Evolutionary conservation across 2,329 filamentous ascomycete species (phyloP).

Genomic region (Tolypocladium album): DNA sequence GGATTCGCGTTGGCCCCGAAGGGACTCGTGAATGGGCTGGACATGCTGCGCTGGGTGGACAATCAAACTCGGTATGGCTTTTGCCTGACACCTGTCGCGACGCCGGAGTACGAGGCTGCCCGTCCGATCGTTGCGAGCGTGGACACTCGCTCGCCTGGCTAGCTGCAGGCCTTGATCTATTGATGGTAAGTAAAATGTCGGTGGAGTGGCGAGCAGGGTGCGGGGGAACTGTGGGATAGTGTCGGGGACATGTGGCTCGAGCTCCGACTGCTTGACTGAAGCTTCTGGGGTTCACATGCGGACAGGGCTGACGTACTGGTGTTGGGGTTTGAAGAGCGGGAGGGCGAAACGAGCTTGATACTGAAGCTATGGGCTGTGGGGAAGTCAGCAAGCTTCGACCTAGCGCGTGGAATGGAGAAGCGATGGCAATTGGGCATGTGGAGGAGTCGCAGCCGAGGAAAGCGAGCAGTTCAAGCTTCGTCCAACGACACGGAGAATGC

Average conservation of each 20-base stretch:
- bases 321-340: background rate
- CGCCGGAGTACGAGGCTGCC: background rate
- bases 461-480: background rate
- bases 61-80: background rate
- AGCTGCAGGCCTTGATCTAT: background rate
- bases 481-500: background rate
- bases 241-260: background rate
- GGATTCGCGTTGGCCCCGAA: slow-evolving; percentile 61
- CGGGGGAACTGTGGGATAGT: background rate
- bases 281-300: background rate
- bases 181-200: background rate
- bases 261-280: background rate
- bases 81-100: background rate
- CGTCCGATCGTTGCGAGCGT: background rate
- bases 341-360: background rate
- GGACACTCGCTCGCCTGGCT: background rate
- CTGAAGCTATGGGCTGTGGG: background rate
- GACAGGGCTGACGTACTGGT: background rate
- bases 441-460: background rate
- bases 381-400: background rate
- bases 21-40: slow-evolving; percentile 67
- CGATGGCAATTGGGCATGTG: too few species aligned
- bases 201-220: background rate
- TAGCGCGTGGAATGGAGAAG: background rate
- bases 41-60: slow-evolving; percentile 40